Evolutionary conservation across 148 eudicot genomes (phyloP).

Genomic region (Cornus florida): DNA sequence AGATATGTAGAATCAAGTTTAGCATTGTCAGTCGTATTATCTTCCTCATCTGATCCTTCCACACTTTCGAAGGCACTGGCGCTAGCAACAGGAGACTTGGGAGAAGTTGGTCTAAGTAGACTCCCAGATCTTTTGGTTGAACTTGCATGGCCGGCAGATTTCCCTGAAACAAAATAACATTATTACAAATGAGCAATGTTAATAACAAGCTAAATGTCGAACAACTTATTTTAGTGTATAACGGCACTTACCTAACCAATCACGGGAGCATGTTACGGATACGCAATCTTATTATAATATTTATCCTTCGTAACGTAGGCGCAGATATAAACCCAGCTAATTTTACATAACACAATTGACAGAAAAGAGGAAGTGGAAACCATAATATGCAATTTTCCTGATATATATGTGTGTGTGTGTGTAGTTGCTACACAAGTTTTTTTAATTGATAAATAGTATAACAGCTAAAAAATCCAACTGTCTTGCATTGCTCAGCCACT

Average conservation of each 20-base stretch:
- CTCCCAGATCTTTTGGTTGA: constrained; percentile 58
- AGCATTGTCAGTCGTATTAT: constrained; percentile 51
- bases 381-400: neutral
- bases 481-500: neutral
- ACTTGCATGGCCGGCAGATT: constrained; percentile 49
- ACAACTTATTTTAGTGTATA: neutral
- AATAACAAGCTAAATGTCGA: neutral
- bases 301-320: too few relatives aligned
- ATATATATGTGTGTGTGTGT: too few relatives aligned
- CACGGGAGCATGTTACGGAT: neutral
- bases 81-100: constrained; percentile 89
- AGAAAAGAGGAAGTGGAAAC: neutral
- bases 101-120: constrained; percentile 78
- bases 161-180: constrained; percentile 41
- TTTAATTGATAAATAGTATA: too few relatives aligned
- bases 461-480: neutral
- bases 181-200: neutral
- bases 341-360: neutral
- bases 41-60: constrained; percentile 97
- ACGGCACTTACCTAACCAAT: neutral
- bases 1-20: constrained; percentile 51
- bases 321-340: too few relatives aligned
- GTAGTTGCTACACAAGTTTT: too few relatives aligned
- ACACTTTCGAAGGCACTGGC: constrained; percentile 93
- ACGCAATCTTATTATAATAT: too few relatives aligned